These are phyloP conservation scores for Cryptococcus sp. DNA, from an alignment of 1,284 basidiomycete species.

Conservation along the genomic window DNA sequence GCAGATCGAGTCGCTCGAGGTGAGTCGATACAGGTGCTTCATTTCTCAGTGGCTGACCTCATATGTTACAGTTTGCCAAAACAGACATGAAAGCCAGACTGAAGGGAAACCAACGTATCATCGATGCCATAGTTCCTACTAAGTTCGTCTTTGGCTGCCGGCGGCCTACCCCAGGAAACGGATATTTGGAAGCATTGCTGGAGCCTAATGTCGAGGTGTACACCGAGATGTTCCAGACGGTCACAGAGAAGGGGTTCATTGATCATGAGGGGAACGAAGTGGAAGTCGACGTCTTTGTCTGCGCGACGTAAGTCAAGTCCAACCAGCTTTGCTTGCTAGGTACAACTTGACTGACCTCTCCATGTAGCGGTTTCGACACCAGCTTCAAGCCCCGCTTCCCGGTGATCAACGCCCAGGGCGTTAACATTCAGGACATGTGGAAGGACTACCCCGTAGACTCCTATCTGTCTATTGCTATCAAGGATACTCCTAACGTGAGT, in stretches of 20 bases:
- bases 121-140: constrained; percentile 27
- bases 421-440: constrained; percentile 40
- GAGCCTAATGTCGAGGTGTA: constrained; percentile 37
- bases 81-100: constrained; percentile 24
- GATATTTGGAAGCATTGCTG: constrained; percentile 46
- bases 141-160: constrained; percentile 44
- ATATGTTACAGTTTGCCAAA: constrained; percentile 7
- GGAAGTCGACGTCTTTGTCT: constrained; percentile 37
- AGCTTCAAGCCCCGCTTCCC: constrained; percentile 40
- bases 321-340: neutral
- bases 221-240: constrained; percentile 19
- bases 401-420: constrained; percentile 26
- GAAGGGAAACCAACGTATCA: constrained; percentile 26
- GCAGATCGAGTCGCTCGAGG: constrained; percentile 24
- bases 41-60: neutral
- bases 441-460: constrained; percentile 27
- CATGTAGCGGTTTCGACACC: constrained; percentile 38
- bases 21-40: constrained; percentile 1
- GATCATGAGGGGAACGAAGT: constrained; percentile 25
- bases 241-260: constrained; percentile 30
- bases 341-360: neutral
- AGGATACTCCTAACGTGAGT: constrained; percentile 40
- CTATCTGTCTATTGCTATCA: constrained; percentile 39
- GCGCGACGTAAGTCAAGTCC: constrained; percentile 27
- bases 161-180: constrained; percentile 46